Evolutionary conservation across 1,139 yeast species (phyloP), one percentile per base, ranked within the genome.

Genomic region (Entelexis paramagnoliae): DNA sequence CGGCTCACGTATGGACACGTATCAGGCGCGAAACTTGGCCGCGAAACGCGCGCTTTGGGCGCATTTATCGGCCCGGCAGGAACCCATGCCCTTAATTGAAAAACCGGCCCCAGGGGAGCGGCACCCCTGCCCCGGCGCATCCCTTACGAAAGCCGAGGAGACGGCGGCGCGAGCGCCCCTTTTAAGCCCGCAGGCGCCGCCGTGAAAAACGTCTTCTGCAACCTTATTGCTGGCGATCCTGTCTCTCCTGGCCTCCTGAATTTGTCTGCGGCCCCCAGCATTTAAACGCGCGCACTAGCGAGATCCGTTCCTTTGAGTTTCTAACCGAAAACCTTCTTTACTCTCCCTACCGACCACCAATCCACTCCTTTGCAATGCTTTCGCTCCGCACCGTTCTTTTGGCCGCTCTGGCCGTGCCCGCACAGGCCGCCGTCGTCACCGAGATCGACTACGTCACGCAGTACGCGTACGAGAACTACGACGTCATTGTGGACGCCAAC

Each of bases 401-500:
- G 5, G 49, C 51, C 19, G 49, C 47, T 22, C 16, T 44, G 48
- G 58, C 56, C 26, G n/a, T 49, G 30, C 54, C 59, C 46, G 50
- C 52, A 17, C 51, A 57, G 14, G 58, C 61, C 38, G 60, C 55
- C 30, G 52, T 65, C 33, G 69, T 66, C 48, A 67, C 71, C 48
- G 62, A 66, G 52, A 56, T 56, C 40, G 65, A 65, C 40, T 62
- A 62, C 51, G 64, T 63, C 38, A 65, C 69, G 44, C 60, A 61
- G 54, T 59, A 57, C 51, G 62, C 62, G 48, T 67, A 66, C 61
- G 64, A 66, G 56, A 58, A 66, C 51, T 64, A 63, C 49, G 62
- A 66, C 48, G 66, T 68, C 46, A 62, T 59, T 49, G 71, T 67
- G 22, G 69, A 68, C 58, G 59, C 57, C 50, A 50, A 64, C 50